Evolutionary conservation across 2,329 filamentous ascomycete species (phyloP).

Genomic region (Dactylellina leptospora): DNA sequence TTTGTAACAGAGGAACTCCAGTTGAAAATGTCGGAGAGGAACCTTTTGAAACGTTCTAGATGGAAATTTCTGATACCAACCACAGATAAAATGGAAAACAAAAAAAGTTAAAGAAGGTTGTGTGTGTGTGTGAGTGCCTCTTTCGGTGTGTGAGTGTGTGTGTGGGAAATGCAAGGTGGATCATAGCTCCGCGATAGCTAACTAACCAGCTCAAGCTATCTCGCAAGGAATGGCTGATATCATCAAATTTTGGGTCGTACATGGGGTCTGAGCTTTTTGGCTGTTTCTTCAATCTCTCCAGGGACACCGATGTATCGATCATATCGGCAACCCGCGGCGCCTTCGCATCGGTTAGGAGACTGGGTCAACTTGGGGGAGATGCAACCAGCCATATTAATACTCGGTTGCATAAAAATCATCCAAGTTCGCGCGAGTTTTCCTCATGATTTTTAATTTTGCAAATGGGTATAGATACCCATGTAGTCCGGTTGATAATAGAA

Average conservation of each 20-base stretch:
- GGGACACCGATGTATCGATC: background rate
- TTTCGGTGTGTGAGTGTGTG: background rate
- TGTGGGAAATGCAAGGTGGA: background rate
- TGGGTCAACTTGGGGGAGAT: constrained; percentile 16
- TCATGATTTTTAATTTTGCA: too few species aligned
- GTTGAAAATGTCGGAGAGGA: constrained; percentile 4
- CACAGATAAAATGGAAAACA: too few species aligned
- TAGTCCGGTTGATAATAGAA: background rate
- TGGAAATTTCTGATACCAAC: too few species aligned
- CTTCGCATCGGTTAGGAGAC: constrained; percentile 30
- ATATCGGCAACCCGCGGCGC: constrained; percentile 15
- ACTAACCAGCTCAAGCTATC: background rate
- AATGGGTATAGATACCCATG: constrained; percentile 10
- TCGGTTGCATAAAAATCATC: constrained; percentile 29
- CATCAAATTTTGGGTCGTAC: background rate
- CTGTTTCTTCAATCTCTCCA: background rate
- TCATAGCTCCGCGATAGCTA: constrained; percentile 2
- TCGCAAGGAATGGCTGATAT: constrained; percentile 10
- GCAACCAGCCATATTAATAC: constrained; percentile 44
- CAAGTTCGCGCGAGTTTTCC: constrained; percentile 1
- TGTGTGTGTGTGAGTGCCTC: background rate
- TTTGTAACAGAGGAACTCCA: constrained; percentile 10
- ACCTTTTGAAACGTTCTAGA: constrained; percentile 50
- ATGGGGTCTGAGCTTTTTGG: constrained; percentile 30
- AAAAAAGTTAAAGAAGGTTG: background rate